Evolutionary conservation across 2,329 filamentous ascomycete species (phyloP), one percentile per base, ranked within the genome.

Genomic region (Colletotrichum somersetense): DNA sequence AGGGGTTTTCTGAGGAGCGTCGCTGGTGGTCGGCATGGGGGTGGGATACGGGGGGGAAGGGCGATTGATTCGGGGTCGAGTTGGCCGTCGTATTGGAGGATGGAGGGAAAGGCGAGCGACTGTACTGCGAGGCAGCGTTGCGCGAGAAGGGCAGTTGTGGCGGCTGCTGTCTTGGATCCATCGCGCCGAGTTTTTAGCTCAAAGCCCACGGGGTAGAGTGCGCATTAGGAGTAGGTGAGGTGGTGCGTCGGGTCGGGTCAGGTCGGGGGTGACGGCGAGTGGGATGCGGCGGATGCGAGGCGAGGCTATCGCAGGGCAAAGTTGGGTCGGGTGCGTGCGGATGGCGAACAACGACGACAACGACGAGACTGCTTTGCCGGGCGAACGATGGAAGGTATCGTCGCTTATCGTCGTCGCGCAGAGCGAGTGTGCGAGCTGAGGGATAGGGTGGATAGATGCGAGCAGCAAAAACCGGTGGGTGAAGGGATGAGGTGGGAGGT

Each of bases 1-100:
- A 86, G 59, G 80, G 77, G n/a, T 83, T 80, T 75, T 86, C 85
- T 75, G 84, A 84, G 30, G 81, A 81, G 73, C 81, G 81, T 73
- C 83, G 81, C 71, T 79, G 78, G 70, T 79, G 79, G 71, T 76
- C 75, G 68, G 76, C 77, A 77, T 81, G 64, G 16, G 70, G 72
- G 26, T 64, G 72, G 44, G 72, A 67, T 33, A 67, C 57, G 30
- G 70, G 65, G 23, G 75, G 66, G 59, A 75, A 74, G n/a, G 74
- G 67, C 62, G 73, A 70, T 61, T 75, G 74, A 26, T 71, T 73
- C 56, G 73, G 66, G 33, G 67, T 73, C 38, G 73, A 70, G 8
- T 56, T 58, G 6, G 58, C 48, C 20, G 72, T 38, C 6, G 69
- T 57, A 42, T 62, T 65, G 38, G 67, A 53, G 26, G 57, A 57